phyloP scores from a whole-genome alignment of 306 rosid species.

The Quercus robur region DNA sequence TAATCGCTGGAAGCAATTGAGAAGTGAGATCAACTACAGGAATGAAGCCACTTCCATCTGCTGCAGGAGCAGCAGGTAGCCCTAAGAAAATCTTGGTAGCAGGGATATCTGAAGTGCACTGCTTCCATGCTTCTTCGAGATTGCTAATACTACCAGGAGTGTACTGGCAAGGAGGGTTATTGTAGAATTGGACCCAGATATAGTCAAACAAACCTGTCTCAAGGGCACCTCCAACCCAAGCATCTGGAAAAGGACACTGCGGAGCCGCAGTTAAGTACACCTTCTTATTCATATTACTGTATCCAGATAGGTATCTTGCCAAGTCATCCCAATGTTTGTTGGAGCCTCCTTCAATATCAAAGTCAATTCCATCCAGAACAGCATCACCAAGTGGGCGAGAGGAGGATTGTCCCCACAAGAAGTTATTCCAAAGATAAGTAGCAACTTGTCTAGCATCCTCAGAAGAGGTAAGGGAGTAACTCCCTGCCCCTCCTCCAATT shows the following conservation, averaged over 20 bases:
- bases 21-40: conserved; percentile 1
- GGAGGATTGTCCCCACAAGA: conserved; percentile 15
- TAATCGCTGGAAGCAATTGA: background rate
- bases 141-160: background rate
- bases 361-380: conserved; percentile 11
- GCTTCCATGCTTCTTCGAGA: background rate
- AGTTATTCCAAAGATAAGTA: conserved; percentile 10
- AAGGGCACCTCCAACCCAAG: background rate
- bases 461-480: background rate
- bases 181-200: conserved; percentile 19
- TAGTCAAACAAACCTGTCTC: conserved; percentile 8
- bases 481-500: background rate
- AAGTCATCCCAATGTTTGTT: conserved; percentile 12
- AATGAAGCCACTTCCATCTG: conserved; percentile 8
- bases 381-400: conserved; percentile 2
- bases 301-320: conserved; percentile 12
- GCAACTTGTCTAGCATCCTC: conserved; percentile 14
- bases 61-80: conserved; percentile 8
- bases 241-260: conserved; percentile 15
- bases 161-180: conserved; percentile 11
- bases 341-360: conserved; percentile 12
- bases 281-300: conserved; percentile 2
- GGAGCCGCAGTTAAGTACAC: conserved; percentile 14
- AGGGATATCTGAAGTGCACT: conserved; percentile 1
- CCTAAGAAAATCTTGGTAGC: conserved; percentile 2